phyloP scores from a whole-genome alignment of 768 basidiomycete genomes.

The Phylloporus sp. region DNA sequence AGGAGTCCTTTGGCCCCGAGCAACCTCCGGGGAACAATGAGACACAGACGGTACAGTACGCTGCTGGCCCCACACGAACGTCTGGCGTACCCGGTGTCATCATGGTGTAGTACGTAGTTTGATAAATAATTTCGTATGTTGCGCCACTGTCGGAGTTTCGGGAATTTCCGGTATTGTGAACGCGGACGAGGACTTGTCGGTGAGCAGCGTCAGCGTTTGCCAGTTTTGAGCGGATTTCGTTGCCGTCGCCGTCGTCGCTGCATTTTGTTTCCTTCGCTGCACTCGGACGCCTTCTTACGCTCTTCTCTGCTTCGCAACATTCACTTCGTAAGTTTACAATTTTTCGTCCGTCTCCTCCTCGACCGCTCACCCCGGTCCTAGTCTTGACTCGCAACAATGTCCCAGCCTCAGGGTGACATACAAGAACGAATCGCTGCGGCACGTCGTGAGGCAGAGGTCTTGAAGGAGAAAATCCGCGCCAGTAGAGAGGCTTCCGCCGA shows the following conservation, averaged over 20 bases:
- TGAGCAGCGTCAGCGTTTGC: conserved; percentile 13
- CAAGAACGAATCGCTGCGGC: conserved; percentile 94
- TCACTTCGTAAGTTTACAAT: conserved; percentile 26
- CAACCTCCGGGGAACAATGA: conserved; percentile 20
- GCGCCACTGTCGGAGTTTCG: conserved; percentile 31
- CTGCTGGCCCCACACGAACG: neutral
- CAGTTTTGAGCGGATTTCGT: conserved; percentile 14
- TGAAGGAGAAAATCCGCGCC: conserved; percentile 98
- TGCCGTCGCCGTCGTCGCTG: conserved; percentile 8
- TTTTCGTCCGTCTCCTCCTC: conserved; percentile 5
- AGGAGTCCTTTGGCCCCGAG: conserved; percentile 17
- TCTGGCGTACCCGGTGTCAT: too few relatives aligned
- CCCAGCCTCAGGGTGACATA: conserved; percentile 77
- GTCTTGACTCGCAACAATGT: conserved; percentile 42
- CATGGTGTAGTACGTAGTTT: neutral
- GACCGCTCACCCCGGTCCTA: neutral
- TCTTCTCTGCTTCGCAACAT: conserved; percentile 27
- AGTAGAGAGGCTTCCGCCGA: conserved; percentile 97
- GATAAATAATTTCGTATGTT: neutral
- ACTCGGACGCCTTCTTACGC: conserved; percentile 23
- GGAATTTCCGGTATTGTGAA: conserved; percentile 21
- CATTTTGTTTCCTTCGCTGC: conserved; percentile 6
- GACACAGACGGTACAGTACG: too few relatives aligned
- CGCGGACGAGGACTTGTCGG: conserved; percentile 6
- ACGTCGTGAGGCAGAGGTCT: conserved; percentile 89